Evolutionary conservation across 805 yeast genomes (phyloP), one percentile per base, ranked within the genome.

Genomic region (Kodamaea neixiangensis): DNA sequence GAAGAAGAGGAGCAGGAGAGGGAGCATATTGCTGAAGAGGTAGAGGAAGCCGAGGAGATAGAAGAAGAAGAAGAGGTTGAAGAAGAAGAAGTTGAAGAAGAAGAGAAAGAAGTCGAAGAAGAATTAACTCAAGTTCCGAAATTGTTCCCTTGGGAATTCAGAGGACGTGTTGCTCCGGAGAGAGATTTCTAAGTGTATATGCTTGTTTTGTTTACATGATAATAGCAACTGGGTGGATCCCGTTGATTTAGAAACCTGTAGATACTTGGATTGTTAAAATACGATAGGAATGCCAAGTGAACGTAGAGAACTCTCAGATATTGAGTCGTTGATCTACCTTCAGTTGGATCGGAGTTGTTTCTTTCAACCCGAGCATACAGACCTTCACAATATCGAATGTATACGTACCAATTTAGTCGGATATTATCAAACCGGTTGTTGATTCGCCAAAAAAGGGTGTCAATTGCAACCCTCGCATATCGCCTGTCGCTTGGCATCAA

Each of bases 71-170:
- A 41, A 20, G 62, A 50, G 25, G 45, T 56, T 29, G 61, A 53
- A 17, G 56, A 53, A 14, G 56, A 51, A 47, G 35, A 46, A 19
- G 19, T 21, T 14, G 53, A 44, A 18, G 47, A 31, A 17, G 42
- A 40, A 7, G 48, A 51, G 11, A 50, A 46, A 6, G 54, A 46
- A 15, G 18, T 31, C 19, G 49, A 31, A 13, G 53, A 47, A 13
- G 52, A 25, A 18, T 21, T 41, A 13, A 10, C 15, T 2, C 20
- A 35, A 20, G 52, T 44, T 38, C 63, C 63, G 5, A 62, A 61
- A 44, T 44, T 71, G n/a, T 71, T 71, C 54, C 75, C 75, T 2
- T 71, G 76, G 76, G 76, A 71, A 54, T 64, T 57, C 50, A 61
- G 59, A 42, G 53, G 52, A 9, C 46, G 46, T 19, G 37, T 18